Evolutionary conservation across 2,329 filamentous ascomycete species (phyloP).

Genomic region (Nannizziopsis arthrosporioides): DNA sequence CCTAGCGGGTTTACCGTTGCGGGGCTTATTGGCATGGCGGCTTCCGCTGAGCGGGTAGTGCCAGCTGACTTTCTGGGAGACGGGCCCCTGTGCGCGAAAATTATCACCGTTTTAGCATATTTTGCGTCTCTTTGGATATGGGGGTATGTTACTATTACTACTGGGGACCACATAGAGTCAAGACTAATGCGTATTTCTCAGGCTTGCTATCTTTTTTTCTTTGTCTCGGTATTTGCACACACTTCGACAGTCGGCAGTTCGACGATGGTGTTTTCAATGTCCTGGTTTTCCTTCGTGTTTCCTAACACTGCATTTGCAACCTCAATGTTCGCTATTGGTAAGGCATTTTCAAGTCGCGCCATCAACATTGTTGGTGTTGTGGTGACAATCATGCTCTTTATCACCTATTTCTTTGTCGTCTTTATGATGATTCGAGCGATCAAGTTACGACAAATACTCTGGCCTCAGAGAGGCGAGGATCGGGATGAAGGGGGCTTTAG

Average conservation of each 20-base stretch:
- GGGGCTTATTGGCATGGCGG: conserved; percentile 48
- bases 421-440: conserved; percentile 60
- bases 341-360: conserved; percentile 47
- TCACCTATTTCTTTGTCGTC: conserved; percentile 59
- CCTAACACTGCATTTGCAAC: conserved; percentile 65
- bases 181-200: conserved; percentile 13
- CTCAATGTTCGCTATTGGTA: conserved; percentile 59
- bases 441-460: conserved; percentile 55
- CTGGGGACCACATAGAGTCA: neutral
- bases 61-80: conserved; percentile 46
- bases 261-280: conserved; percentile 67
- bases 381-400: conserved; percentile 53
- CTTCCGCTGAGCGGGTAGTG: conserved; percentile 39
- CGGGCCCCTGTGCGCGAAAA: conserved; percentile 42
- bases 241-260: conserved; percentile 52
- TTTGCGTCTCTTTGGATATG: conserved; percentile 68
- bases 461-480: conserved; percentile 61
- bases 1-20: conserved; percentile 59
- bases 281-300: conserved; percentile 74
- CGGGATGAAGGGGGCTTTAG: conserved; percentile 50
- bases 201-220: conserved; percentile 72
- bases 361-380: conserved; percentile 57
- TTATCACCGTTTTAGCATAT: conserved; percentile 46
- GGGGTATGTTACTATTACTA: conserved; percentile 36
- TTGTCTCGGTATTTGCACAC: conserved; percentile 65